Conservation (phyloP, 2,329 filamentous ascomycete genomes). For the Apiospora aurea region DNA sequence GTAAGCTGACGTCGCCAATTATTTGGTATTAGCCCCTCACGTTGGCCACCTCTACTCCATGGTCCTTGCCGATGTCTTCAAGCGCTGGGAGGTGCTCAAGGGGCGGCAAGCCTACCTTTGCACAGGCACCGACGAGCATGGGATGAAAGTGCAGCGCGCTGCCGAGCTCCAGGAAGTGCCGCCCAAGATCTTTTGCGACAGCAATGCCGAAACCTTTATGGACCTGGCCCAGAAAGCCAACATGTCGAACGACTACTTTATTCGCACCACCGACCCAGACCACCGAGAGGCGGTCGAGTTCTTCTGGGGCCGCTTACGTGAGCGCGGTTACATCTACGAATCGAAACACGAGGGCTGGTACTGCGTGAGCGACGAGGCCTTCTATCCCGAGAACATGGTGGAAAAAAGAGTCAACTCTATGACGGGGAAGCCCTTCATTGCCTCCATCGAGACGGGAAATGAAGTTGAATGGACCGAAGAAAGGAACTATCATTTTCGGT, state of each 20-base stretch:
- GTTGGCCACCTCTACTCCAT: conserved; percentile 95
- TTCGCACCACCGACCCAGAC: conserved; percentile 85
- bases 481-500: conserved; percentile 91
- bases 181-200: conserved; percentile 88
- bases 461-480: conserved; percentile 96
- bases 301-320: conserved; percentile 84
- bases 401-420: conserved; percentile 77
- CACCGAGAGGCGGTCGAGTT: conserved; percentile 87
- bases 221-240: conserved; percentile 73
- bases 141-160: conserved; percentile 94
- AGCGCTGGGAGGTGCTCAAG: conserved; percentile 85
- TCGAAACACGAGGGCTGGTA: conserved; percentile 95
- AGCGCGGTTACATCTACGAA: conserved; percentile 81
- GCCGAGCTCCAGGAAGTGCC: conserved; percentile 73
- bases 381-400: conserved; percentile 82
- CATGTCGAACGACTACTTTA: conserved; percentile 84
- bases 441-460: conserved; percentile 85
- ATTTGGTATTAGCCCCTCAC: conserved; percentile 75
- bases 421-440: conserved; percentile 84
- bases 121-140: conserved; percentile 97
- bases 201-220: conserved; percentile 80
- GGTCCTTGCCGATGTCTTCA: conserved; percentile 88
- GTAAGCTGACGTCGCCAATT: conserved; percentile 32
- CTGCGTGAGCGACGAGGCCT: conserved; percentile 94
- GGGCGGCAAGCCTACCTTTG: conserved; percentile 74